Evolutionary conservation across 2,329 filamentous ascomycete genomes (phyloP).

Genomic region (Verticillium albo-atrum): DNA sequence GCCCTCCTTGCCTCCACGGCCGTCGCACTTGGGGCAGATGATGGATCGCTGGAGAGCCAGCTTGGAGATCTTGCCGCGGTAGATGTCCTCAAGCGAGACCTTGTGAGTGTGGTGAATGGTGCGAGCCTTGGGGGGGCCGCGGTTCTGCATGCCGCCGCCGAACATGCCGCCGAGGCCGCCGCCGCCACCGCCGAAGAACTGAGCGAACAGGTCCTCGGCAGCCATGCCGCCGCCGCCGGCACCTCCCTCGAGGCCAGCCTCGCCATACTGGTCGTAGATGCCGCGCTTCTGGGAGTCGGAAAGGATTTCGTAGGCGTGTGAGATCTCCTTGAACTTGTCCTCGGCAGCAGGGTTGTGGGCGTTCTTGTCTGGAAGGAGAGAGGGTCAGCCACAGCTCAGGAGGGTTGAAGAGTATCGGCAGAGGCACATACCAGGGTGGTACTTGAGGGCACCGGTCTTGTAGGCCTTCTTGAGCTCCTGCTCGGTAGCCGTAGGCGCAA

Average conservation of each 20-base stretch:
- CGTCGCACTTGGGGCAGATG: constrained; percentile 92
- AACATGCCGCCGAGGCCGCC: constrained; percentile 78
- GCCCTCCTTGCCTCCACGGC: constrained; percentile 93
- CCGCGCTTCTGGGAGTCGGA: constrained; percentile 88
- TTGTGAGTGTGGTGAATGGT: constrained; percentile 99
- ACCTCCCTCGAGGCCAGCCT: constrained; percentile 91
- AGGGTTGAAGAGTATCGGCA: not conserved
- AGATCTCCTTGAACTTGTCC: constrained; percentile 98
- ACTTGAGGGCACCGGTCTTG: constrained; percentile 77
- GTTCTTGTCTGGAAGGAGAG: constrained; percentile 74
- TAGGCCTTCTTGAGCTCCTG: constrained; percentile 88
- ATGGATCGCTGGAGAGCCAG: constrained; percentile 95
- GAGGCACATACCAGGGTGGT: constrained; percentile 68
- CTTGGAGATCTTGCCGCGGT: constrained; percentile 96
- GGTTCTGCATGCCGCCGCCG: constrained; percentile 68
- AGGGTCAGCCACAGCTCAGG: constrained; percentile 8
- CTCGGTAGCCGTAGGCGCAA: constrained; percentile 74
- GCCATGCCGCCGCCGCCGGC: constrained; percentile 79
- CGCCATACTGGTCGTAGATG: constrained; percentile 95
- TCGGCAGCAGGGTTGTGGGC: constrained; percentile 86
- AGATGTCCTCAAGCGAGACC: constrained; percentile 95
- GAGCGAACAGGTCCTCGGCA: constrained; percentile 91
- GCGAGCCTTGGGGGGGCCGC: constrained; percentile 81
- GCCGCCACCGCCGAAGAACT: constrained; percentile 83
- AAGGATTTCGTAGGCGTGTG: constrained; percentile 91